Evolutionary conservation across 2,329 filamentous ascomycete genomes (phyloP).

Genomic region (Berkeleyomyces rouxiae): DNA sequence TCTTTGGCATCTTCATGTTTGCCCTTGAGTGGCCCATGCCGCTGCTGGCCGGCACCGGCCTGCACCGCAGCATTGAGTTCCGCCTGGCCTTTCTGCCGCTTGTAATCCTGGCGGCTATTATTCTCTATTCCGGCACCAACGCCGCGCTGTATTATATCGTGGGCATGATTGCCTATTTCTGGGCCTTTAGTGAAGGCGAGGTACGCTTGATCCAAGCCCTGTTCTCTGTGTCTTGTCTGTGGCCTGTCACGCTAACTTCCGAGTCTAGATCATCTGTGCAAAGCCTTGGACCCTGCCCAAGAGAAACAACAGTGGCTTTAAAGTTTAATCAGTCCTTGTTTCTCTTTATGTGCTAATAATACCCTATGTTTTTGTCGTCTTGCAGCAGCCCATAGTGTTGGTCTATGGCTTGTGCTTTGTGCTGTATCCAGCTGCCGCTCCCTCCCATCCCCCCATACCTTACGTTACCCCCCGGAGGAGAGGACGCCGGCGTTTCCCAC

Average conservation of each 20-base stretch:
- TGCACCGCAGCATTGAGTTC: conserved; percentile 79
- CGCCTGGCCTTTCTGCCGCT: conserved; percentile 71
- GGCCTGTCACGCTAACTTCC: neutral
- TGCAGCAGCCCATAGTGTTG: neutral
- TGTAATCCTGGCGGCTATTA: conserved; percentile 51
- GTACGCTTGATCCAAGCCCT: conserved; percentile 34
- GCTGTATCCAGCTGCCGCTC: too few species aligned
- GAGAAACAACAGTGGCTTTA: conserved; percentile 27
- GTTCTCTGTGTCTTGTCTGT: neutral
- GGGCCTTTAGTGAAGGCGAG: conserved; percentile 95
- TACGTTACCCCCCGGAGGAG: neutral
- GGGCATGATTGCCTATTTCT: conserved; percentile 78
- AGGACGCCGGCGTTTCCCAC: neutral
- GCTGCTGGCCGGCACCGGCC: conserved; percentile 54
- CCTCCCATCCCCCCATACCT: too few species aligned
- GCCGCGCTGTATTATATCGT: conserved; percentile 82
- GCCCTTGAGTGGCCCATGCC: conserved; percentile 83
- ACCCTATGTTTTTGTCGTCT: neutral
- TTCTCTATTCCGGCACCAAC: conserved; percentile 88
- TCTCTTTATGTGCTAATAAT: neutral
- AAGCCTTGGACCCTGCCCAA: conserved; percentile 52
- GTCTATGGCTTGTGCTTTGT: neutral
- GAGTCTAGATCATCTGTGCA: conserved; percentile 43
- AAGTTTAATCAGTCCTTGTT: conserved; percentile 2
- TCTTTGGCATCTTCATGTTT: conserved; percentile 62